Base-by-base conservation (phyloP, 2,329 filamentous ascomycete species). In the Diaporthe citrichinensis region DNA sequence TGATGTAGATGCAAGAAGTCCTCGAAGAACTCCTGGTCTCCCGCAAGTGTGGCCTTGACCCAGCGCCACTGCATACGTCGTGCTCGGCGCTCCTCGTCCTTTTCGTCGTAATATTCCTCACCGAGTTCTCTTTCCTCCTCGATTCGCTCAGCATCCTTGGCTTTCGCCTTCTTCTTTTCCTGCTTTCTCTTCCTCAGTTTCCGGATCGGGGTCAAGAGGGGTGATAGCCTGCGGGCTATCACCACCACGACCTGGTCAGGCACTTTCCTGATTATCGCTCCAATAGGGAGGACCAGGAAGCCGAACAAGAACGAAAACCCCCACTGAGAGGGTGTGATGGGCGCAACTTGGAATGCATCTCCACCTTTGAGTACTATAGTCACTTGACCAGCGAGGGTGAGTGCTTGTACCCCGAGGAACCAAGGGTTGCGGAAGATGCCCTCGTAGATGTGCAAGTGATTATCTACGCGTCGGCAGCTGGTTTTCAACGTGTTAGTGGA, bases 361-460 rank as follows among this genome's bases (percentile, higher is more conserved):
- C 93, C 92, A 77, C 93, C 93, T 75, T 94, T 88, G 79, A 93
- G 93, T 75, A 95, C 87, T 80, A 95, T 95, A 82, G 94, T 82
- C n/a, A 93, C 87, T 80, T 95, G 93, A 12, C 93, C 93, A 17
- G 88, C 91, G 58, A 94, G 85, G 79, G 94, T 95, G 79, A 94
- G 87, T 34, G 88, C 80, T 79, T 93, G 90, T 53, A 94, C 94
- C 5, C 86, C 87, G 46, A 94, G 87, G 85, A 97, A 97, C 90
- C 94, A 96, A 77, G 89, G 92, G 81, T 97, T 97, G 73, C 88
- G 89, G 25, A 90, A 86, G 59, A 96, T 90, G 36, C 93, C 93
- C 81, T 96, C 94, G 77, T 96, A 95, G 85, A 97, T 93, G 81
- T 97, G 96, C 84, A 96, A 92, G 76, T 92, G 92, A 83, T 97